Evolutionary conservation across 352 stramenopile species (phyloP).

Genomic region (Elongisporangium undulatum): DNA sequence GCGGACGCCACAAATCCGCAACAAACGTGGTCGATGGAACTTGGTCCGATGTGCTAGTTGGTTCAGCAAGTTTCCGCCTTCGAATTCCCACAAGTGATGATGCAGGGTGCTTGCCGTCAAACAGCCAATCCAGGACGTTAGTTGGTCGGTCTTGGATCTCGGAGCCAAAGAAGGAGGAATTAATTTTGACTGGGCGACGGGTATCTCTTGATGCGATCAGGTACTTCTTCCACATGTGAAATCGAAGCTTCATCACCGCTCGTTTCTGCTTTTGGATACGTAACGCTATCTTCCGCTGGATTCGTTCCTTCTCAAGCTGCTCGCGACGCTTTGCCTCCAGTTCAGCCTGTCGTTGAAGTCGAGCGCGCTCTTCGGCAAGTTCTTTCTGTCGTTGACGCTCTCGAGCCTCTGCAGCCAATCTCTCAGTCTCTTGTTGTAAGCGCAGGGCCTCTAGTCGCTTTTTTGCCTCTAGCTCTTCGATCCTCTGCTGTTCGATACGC

Average conservation of each 20-base stretch:
- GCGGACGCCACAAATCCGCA: constrained; percentile 11
- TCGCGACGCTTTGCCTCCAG: constrained; percentile 44
- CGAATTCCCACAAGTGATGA: not conserved
- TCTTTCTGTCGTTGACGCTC: constrained; percentile 43
- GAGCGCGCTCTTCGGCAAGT: constrained; percentile 31
- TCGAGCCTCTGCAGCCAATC: constrained; percentile 25
- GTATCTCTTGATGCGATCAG: constrained; percentile 36
- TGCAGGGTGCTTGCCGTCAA: constrained; percentile 4
- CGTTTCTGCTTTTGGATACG: constrained; percentile 40
- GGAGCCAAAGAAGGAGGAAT: constrained; percentile 15
- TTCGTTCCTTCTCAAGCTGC: constrained; percentile 41
- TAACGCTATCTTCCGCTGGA: constrained; percentile 26
- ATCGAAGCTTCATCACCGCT: constrained; percentile 47
- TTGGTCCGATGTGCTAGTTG: not conserved
- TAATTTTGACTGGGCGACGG: constrained; percentile 32
- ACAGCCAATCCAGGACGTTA: constrained; percentile 43
- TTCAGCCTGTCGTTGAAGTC: constrained; percentile 31
- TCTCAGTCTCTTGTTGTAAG: constrained; percentile 23
- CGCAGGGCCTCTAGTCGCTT: constrained; percentile 26
- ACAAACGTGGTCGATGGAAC: not conserved
- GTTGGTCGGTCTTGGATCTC: constrained; percentile 35
- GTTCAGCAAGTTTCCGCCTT: not conserved
- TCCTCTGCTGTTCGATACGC: constrained; percentile 15
- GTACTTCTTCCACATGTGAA: constrained; percentile 68
- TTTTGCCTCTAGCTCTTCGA: constrained; percentile 37